These are phyloP conservation scores for Solanum chacoense DNA, from an alignment of 305 asterid species.

Conservation along the genomic window DNA sequence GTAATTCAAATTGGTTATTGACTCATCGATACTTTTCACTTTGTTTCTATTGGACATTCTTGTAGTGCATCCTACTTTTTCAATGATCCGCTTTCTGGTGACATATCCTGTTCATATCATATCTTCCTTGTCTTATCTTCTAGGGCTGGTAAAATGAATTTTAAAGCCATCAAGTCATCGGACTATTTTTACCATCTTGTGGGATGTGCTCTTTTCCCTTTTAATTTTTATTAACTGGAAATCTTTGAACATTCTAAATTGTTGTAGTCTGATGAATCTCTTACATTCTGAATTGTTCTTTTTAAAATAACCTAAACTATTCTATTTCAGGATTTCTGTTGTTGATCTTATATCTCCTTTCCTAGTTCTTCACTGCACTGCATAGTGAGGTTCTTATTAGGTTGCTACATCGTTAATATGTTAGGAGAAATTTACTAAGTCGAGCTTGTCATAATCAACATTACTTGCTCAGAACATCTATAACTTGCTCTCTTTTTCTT, in stretches of 20 bases:
- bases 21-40: background rate
- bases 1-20: conserved; percentile 3
- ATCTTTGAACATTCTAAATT: background rate
- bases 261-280: background rate
- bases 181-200: background rate
- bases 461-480: background rate
- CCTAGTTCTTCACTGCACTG: background rate
- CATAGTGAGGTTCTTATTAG: background rate
- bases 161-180: background rate
- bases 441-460: background rate
- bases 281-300: background rate
- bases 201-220: background rate
- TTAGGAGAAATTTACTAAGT: background rate
- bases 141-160: background rate
- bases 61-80: background rate
- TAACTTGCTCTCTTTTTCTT: background rate
- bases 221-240: background rate
- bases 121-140: background rate
- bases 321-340: background rate
- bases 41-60: background rate
- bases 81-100: background rate
- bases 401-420: background rate
- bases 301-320: background rate
- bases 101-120: background rate
- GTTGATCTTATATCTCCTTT: background rate